Base-by-base conservation (phyloP, 2,329 filamentous ascomycete species). In the Alternaria sp. region DNA sequence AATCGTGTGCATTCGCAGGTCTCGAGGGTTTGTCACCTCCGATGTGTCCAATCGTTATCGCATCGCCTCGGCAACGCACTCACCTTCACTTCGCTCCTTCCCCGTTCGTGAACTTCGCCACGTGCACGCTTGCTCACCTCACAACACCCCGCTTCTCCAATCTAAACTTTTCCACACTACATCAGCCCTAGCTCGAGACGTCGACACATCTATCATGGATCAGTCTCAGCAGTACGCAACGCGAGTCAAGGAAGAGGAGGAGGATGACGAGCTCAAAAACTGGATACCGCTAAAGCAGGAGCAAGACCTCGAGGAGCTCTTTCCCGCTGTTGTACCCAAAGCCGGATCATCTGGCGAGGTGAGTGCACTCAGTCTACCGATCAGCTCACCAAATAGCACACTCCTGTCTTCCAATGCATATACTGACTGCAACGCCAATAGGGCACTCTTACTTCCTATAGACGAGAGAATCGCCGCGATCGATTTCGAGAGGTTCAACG, bases 11-110 rank as follows among this genome's bases (percentile, higher is more conserved):
- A 15, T 10, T 5, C 6, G 46, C 26, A 30, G 6, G 1, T 12
- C 3, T 30, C 6, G 25, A 13, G 25, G 25, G 0, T 1, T 30
- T 1, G 13, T 7, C 28, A 32, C 12, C 28, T n/a, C 3, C 11
- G 45, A 25, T 17, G 17, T 13, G 2, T 12, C 19, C 3, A 9
- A 36, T 36, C 9, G 4, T 36, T 10, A 9, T 23, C 49, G 49
- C 0, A 15, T 7, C 17, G 4, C 13, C 28, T 32, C 1, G 19
- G 49, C 13, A 12, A 6, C 49, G 28, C 17, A 11, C 49, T 51
- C 19, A 36, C 49, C 28, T 36, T 51, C 28, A 51, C 28, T 17
- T 51, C 12, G 49, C 28, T 36, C 19, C 3, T 36, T 36, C 28
- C 26, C 4, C 19, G 19, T 51, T 8, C 17, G 10, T n/a, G 13